Conservation (phyloP, 2,329 filamentous ascomycete genomes). For the Pseudocercospora pini-densiflorae region DNA sequence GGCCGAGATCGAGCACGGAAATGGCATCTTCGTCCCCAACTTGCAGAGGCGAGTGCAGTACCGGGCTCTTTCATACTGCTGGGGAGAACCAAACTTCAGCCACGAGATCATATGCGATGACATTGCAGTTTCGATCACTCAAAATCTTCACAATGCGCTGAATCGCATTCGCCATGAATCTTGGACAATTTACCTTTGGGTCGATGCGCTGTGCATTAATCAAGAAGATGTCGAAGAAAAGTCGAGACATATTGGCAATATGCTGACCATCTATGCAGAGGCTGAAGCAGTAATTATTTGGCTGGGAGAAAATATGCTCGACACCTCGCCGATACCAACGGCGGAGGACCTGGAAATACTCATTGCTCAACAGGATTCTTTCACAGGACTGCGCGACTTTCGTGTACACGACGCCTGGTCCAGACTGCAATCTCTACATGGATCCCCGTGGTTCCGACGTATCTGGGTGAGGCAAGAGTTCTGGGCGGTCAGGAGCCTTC, state of each 20-base stretch:
- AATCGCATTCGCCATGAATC: not conserved
- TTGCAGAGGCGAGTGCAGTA: not conserved
- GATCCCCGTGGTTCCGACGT: not conserved
- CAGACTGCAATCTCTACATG: not conserved
- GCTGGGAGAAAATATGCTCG: not conserved
- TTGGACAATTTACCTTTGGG: not conserved
- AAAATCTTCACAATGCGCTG: not conserved
- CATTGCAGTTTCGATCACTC: not conserved
- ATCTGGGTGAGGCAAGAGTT: slow-evolving; percentile 1
- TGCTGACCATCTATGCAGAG: slow-evolving; percentile 12
- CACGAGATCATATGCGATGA: not conserved
- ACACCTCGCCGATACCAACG: not conserved
- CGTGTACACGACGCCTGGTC: not conserved
- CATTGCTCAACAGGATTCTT: not conserved
- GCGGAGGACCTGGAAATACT: not conserved
- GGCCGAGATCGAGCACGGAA: not conserved
- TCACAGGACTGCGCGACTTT: not conserved
- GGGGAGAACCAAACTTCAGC: not conserved
- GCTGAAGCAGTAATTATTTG: slow-evolving; percentile 14
- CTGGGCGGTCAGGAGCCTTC: not conserved
- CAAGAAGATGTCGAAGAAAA: slow-evolving; percentile 4
- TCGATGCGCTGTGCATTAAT: slow-evolving; percentile 13
- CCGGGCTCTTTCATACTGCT: not conserved
- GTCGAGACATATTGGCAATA: slow-evolving; percentile 1
- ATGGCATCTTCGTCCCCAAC: not conserved